These are phyloP conservation scores for Sporisorium scitamineum DNA, from an alignment of 1,284 basidiomycete species.

Conservation along the genomic window DNA sequence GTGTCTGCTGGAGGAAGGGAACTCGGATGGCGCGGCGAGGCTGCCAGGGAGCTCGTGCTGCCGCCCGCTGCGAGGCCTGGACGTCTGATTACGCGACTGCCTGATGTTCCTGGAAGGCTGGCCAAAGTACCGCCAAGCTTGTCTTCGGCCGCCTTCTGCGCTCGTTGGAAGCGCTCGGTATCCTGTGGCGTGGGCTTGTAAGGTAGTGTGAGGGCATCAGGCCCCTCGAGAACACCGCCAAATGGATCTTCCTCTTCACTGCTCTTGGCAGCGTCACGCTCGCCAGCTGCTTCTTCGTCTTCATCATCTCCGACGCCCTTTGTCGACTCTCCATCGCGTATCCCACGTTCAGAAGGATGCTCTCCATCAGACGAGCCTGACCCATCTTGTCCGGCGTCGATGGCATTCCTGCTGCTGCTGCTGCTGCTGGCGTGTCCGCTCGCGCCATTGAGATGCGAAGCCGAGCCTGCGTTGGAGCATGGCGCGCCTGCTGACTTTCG, in stretches of 20 bases:
- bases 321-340: conserved; percentile 25
- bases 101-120: conserved; percentile 30
- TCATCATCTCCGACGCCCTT: conserved; percentile 32
- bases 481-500: conserved; percentile 22
- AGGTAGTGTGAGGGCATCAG: conserved; percentile 81
- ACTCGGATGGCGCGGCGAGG: conserved; percentile 26
- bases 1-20: conserved; percentile 13
- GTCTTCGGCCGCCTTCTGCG: conserved; percentile 79
- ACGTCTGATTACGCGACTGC: conserved; percentile 31
- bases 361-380: conserved; percentile 37
- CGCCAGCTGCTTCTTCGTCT: conserved; percentile 19
- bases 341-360: conserved; percentile 15
- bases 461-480: conserved; percentile 12
- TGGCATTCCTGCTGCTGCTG: conserved; percentile 21
- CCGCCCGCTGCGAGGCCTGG: not conserved
- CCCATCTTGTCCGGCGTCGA: conserved; percentile 24
- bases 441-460: conserved; percentile 10
- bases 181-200: conserved; percentile 79
- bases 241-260: conserved; percentile 74
- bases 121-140: conserved; percentile 61
- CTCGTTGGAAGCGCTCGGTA: conserved; percentile 81
- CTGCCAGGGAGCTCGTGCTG: conserved; percentile 11
- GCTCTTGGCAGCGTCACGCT: conserved; percentile 32
- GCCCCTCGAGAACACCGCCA: conserved; percentile 79
- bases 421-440: conserved; percentile 19